Conservation (phyloP, 768 basidiomycete species). For the Russula earlei region DNA sequence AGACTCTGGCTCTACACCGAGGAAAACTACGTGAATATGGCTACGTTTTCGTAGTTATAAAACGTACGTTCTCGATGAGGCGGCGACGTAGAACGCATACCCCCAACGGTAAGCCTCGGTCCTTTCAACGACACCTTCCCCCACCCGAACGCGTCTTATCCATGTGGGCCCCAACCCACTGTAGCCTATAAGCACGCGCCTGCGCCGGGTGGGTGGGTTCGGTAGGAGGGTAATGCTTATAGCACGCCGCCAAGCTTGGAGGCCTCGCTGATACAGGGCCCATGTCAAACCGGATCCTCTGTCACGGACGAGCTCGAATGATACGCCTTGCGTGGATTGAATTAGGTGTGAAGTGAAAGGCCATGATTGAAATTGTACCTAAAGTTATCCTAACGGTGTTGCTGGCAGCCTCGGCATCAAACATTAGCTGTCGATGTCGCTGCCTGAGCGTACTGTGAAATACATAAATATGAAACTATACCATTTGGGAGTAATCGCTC, state of each 20-base stretch:
- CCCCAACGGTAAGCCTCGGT: no score
- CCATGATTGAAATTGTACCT: not conserved
- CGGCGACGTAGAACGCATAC: no score
- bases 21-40: no score
- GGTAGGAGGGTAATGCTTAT: not conserved
- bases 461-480: not conserved
- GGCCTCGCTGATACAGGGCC: not conserved
- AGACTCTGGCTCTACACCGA: no score
- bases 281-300: not conserved
- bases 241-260: not conserved
- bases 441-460: not conserved
- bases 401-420: not conserved
- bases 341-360: not conserved
- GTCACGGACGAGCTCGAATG: not conserved
- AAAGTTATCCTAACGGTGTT: not conserved
- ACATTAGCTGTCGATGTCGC: not conserved
- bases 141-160: no score
- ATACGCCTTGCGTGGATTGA: not conserved
- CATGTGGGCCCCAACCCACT: no score
- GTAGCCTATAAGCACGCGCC: no score
- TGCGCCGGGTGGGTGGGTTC: no score
- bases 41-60: no score
- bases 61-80: no score
- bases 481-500: not conserved
- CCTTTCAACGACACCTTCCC: no score